phyloP scores from a whole-genome alignment of 352 stramenopile genomes.

The Globisporangium sylvaticum region DNA sequence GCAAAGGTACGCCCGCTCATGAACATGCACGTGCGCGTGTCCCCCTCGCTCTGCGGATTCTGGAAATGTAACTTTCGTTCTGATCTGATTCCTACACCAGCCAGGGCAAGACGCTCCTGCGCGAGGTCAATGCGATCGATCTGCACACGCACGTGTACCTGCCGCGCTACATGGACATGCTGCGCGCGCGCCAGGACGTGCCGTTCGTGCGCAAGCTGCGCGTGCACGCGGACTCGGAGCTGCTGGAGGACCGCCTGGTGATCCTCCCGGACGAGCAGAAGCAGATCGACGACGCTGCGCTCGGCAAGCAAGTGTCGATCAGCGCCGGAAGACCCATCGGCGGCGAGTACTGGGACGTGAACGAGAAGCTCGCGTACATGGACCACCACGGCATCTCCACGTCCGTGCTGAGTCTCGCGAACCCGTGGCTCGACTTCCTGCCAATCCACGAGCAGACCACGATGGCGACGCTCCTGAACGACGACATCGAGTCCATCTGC shows the following conservation, averaged over 20 bases:
- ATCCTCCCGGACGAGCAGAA: constrained; percentile 55
- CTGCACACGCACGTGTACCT: constrained; percentile 69
- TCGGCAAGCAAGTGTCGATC: constrained; percentile 24
- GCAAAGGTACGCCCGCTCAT: constrained; percentile 3
- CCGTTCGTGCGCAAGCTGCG: constrained; percentile 35
- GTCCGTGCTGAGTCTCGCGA: constrained; percentile 59
- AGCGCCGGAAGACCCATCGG: constrained; percentile 49
- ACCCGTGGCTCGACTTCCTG: constrained; percentile 71
- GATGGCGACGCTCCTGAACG: constrained; percentile 46
- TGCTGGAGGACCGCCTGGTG: constrained; percentile 30
- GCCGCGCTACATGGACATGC: constrained; percentile 59
- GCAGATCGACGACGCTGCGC: constrained; percentile 25
- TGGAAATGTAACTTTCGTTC: background rate
- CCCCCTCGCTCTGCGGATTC: background rate
- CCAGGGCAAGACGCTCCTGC: constrained; percentile 34
- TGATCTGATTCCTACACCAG: background rate
- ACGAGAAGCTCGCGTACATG: constrained; percentile 63
- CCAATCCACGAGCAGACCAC: constrained; percentile 32
- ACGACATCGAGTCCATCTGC: constrained; percentile 54
- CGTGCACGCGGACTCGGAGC: constrained; percentile 23
- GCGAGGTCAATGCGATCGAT: constrained; percentile 40
- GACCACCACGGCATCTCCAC: constrained; percentile 52
- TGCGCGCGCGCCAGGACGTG: constrained; percentile 38
- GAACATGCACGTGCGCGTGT: background rate
- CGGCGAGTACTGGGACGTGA: constrained; percentile 49